Evolutionary conservation across 2,329 filamentous ascomycete genomes (phyloP).

Genomic region (Cladosporium sp.): DNA sequence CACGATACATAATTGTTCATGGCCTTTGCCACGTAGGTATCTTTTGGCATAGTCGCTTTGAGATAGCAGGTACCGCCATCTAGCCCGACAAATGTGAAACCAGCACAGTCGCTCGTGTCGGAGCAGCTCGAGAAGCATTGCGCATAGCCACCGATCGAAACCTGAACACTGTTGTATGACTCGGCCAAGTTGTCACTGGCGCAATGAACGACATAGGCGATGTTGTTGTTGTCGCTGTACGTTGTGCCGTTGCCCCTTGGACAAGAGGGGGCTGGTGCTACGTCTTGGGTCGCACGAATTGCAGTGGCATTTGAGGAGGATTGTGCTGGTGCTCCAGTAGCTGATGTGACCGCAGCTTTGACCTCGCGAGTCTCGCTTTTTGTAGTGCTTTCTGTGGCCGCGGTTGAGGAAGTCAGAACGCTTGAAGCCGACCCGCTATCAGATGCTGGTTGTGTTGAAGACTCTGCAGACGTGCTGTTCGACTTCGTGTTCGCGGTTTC

Average conservation of each 20-base stretch:
- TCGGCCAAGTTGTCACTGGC: slow-evolving; percentile 23
- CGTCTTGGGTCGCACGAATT: background rate
- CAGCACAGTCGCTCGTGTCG: slow-evolving; percentile 19
- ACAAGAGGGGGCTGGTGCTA: slow-evolving; percentile 19
- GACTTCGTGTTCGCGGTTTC: background rate
- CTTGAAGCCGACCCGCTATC: background rate
- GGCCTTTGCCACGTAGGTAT: slow-evolving; percentile 16
- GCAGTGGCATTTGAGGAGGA: background rate
- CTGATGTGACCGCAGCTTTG: slow-evolving; percentile 2
- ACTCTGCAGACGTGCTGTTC: background rate
- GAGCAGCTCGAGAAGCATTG: slow-evolving; percentile 30
- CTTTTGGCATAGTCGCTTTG: slow-evolving; percentile 19
- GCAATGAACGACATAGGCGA: slow-evolving; percentile 27
- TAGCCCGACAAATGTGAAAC: slow-evolving; percentile 26
- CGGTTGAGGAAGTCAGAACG: slow-evolving; percentile 20
- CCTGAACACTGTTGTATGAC: slow-evolving; percentile 18
- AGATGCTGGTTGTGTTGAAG: background rate
- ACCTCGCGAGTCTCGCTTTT: slow-evolving; percentile 10
- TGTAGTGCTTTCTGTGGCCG: slow-evolving; percentile 10
- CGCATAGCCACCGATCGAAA: slow-evolving; percentile 25
- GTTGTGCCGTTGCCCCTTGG: slow-evolving; percentile 21
- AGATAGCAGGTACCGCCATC: slow-evolving; percentile 27
- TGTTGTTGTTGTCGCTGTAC: slow-evolving; percentile 22
- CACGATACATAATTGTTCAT: slow-evolving; percentile 24
- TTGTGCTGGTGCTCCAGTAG: background rate